Percentiles rank a stretch among this genome's conserved stretches.
phyloP scores from a whole-genome alignment of 805 yeast species.

The Teunomyces funiuensis region DNA sequence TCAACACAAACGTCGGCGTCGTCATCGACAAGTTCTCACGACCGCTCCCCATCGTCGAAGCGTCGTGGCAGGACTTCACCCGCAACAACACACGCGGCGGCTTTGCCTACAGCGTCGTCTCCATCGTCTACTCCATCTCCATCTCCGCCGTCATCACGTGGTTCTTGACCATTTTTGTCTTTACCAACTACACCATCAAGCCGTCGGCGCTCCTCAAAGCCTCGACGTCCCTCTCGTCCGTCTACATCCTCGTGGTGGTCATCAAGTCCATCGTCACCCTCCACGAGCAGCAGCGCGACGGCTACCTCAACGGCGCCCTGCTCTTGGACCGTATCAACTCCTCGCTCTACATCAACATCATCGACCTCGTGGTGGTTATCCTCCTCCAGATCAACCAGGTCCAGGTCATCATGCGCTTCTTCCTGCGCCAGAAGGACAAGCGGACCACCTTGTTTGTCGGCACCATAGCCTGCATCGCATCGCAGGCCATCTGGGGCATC shows the following conservation, averaged over 20 bases:
- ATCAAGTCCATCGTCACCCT: conserved; percentile 48
- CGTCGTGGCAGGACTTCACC: conserved; percentile 51
- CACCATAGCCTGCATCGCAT: conserved; percentile 45
- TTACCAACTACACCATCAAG: conserved; percentile 63
- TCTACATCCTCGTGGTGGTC: conserved; percentile 53
- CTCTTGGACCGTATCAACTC: conserved; percentile 46
- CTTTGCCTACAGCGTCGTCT: conserved; percentile 57
- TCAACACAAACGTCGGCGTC: conserved; percentile 37
- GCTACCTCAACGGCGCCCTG: conserved; percentile 43
- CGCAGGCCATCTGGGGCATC: conserved; percentile 71
- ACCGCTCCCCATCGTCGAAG: conserved; percentile 43
- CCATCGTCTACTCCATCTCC: conserved; percentile 61
- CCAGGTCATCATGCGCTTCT: conserved; percentile 66
- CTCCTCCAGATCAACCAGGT: conserved; percentile 67
- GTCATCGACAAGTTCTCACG: conserved; percentile 24
- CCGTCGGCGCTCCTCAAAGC: conserved; percentile 53
- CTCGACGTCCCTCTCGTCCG: conserved; percentile 53
- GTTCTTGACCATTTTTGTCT: conserved; percentile 60
- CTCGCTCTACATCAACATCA: conserved; percentile 47
- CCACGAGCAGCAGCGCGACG: conserved; percentile 46
- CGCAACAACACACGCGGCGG: conserved; percentile 34
- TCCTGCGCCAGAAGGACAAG: conserved; percentile 67
- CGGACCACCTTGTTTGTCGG: conserved; percentile 63
- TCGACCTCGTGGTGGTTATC: conserved; percentile 59
- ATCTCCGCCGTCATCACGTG: conserved; percentile 65